Evolutionary conservation across 2,329 filamentous ascomycete species (phyloP), one percentile per base, ranked within the genome.

Genomic region (Fusarium luffae): DNA sequence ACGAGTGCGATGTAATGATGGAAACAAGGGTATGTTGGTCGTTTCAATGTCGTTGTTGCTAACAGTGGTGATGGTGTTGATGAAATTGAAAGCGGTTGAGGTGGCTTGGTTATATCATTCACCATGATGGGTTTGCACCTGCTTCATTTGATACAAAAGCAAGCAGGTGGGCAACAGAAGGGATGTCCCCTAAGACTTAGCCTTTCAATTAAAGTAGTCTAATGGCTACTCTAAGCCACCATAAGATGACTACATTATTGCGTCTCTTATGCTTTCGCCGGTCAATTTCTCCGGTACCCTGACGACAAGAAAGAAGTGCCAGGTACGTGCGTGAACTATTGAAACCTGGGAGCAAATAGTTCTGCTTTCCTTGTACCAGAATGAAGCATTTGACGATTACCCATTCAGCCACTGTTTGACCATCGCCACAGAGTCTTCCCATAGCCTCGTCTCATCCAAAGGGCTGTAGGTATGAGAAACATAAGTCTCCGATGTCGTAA

Each of bases 401-500:
- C 11, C n/a, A 6, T 23, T 34, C 16, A 54, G 40, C 56, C 56
- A 61, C n/a, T 61, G 40, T n/a, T 41, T 44, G 12, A 51, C 44
- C 54, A 61, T 43, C 28, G 21, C 21, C 1, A 61, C 32, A 23
- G 46, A 62, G 11, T 62, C 56, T 6, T 34, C 25, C 56, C 56
- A 62, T 11, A 62, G 21, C 3, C 59, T 61, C 21, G 28, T 19
- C 14, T 61, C 57, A 41, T 54, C 32, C 14, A 41, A 5, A 16
- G 59, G 55, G n/a, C 11, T 60, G 8, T 62, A 60, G 5, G 57
- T 62, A 23, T 54, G 56, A 18, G 59, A 34, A 19, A 52, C 55
- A 23, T 51, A 60, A 1, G 44, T 61, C 23, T 51, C 57, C 4
- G 55, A 60, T 7, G 44, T 59, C 14, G 59, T 30, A 32, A 14